Percentiles rank a stretch among this genome's conserved stretches.
Evolutionary conservation across 2,329 filamentous ascomycete genomes (phyloP).

Genomic region (Capronia coronata): DNA sequence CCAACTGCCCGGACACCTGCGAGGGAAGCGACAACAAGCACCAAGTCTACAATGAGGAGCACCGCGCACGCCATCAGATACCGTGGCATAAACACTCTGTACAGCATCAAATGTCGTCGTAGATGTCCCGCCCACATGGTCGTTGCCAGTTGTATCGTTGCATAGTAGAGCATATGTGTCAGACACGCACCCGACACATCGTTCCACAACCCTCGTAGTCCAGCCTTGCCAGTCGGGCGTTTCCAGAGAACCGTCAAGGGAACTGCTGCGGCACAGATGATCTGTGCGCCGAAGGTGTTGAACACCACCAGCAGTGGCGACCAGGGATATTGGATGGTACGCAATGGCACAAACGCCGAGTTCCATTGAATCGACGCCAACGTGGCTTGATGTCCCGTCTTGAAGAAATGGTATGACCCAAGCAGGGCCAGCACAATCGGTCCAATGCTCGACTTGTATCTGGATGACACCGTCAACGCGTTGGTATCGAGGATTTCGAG

Average conservation of each 20-base stretch:
- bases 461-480: conserved; percentile 50
- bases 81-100: conserved; percentile 82
- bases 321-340: conserved; percentile 72
- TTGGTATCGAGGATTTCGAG: conserved; percentile 60
- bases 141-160: conserved; percentile 73
- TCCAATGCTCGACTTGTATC: conserved; percentile 50
- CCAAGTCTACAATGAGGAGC: conserved; percentile 69
- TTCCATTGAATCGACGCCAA: conserved; percentile 93
- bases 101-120: conserved; percentile 90
- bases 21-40: conserved; percentile 63
- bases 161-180: conserved; percentile 74
- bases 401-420: conserved; percentile 93
- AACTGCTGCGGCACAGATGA: conserved; percentile 70
- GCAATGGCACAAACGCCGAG: conserved; percentile 78
- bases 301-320: conserved; percentile 71
- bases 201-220: conserved; percentile 39
- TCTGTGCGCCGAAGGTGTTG: conserved; percentile 85
- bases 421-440: conserved; percentile 80
- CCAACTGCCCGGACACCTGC: conserved; percentile 69
- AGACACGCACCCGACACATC: conserved; percentile 64
- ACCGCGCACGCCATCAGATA: conserved; percentile 76
- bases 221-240: conserved; percentile 65
- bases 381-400: conserved; percentile 89
- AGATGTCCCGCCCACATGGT: conserved; percentile 86
- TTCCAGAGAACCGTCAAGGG: conserved; percentile 87